phyloP scores from a whole-genome alignment of 202 grass and related monocot species.

The Dendrocalamus latiflorus region DNA sequence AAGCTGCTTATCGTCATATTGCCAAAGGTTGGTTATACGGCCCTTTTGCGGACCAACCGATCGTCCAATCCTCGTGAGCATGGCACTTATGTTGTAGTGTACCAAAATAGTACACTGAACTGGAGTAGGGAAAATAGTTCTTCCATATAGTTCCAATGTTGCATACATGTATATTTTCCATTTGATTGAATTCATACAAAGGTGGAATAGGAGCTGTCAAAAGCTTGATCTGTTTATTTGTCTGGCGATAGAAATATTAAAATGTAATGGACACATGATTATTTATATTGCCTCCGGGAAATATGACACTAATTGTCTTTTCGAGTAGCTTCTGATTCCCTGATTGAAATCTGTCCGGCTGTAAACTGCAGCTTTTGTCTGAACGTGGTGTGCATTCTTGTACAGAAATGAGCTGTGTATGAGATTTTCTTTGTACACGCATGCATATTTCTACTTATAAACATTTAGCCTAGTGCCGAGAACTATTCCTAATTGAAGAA shows the following conservation, averaged over 20 bases:
- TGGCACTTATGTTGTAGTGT: constrained; percentile 8
- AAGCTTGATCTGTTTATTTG: constrained; percentile 46
- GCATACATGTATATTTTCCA: no score
- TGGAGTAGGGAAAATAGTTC: constrained; percentile 51
- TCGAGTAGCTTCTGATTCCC: constrained; percentile 29
- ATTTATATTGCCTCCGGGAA: constrained; percentile 34
- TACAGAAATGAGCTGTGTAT: no score
- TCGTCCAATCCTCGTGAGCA: constrained; percentile 47
- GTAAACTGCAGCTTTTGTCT: neutral
- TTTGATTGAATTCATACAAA: constrained; percentile 55
- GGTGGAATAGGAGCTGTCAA: constrained; percentile 37
- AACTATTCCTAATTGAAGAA: neutral
- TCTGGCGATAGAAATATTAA: constrained; percentile 40
- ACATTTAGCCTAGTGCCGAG: neutral
- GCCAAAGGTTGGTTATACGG: constrained; percentile 89
- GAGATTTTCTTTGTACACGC: neutral
- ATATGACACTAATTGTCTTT: constrained; percentile 36
- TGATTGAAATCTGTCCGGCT: constrained; percentile 1
- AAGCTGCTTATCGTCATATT: constrained; percentile 76
- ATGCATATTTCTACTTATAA: constrained; percentile 11
- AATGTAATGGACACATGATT: constrained; percentile 37
- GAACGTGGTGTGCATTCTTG: neutral
- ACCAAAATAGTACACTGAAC: constrained; percentile 35
- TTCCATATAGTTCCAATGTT: constrained; percentile 38
- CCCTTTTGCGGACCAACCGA: constrained; percentile 60